Evolutionary conservation across 805 yeast species (phyloP).

Genomic region (Scheffersomyces lignosus): DNA sequence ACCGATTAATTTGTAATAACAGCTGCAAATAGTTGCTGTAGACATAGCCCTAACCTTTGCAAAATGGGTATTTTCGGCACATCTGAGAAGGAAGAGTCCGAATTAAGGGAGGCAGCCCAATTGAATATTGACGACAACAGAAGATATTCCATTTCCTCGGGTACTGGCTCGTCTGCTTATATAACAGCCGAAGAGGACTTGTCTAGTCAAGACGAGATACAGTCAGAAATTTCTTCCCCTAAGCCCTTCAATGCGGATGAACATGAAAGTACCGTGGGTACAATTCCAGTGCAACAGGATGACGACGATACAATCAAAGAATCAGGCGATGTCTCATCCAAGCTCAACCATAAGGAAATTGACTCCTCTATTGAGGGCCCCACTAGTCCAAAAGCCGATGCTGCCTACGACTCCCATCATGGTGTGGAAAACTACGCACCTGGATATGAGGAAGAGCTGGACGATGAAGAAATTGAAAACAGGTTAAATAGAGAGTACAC

Average conservation of each 20-base stretch:
- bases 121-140: conserved; percentile 7
- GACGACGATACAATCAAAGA: conserved; percentile 11
- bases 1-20: too few species aligned
- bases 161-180: conserved; percentile 30
- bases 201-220: background rate
- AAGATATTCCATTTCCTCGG: conserved; percentile 14
- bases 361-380: background rate
- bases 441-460: conserved; percentile 1
- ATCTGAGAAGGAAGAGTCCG: conserved; percentile 27
- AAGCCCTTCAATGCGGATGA: conserved; percentile 1
- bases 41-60: too few species aligned
- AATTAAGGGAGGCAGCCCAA: conserved; percentile 25
- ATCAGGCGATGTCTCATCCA: too few species aligned
- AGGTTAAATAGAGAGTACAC: conserved; percentile 15
- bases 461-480: conserved; percentile 12
- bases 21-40: too few species aligned
- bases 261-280: conserved; percentile 5
- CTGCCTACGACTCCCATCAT: background rate
- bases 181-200: conserved; percentile 32
- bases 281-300: too few species aligned
- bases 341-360: background rate
- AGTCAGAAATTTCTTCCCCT: background rate
- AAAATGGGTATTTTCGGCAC: conserved; percentile 39
- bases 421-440: background rate
- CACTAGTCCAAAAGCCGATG: background rate